Conservation (phyloP, 2,329 filamentous ascomycete genomes). For the Ilyonectria robusta region DNA sequence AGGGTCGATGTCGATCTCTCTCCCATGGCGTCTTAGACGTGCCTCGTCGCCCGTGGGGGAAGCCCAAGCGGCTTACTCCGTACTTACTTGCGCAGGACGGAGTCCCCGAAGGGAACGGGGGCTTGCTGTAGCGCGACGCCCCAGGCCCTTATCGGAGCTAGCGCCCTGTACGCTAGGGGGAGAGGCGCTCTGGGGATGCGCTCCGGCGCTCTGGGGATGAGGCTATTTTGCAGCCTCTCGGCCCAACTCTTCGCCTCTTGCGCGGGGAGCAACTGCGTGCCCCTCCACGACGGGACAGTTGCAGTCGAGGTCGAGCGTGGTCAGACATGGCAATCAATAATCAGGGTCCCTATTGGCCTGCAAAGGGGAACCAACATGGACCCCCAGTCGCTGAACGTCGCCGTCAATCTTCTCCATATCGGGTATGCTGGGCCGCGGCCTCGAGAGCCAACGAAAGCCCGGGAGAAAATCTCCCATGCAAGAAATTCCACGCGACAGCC, state of each 20-base stretch:
- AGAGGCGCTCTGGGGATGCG: conserved; percentile 5
- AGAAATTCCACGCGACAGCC: neutral
- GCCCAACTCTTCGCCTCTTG: neutral
- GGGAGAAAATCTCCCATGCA: no score
- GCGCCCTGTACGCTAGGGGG: neutral
- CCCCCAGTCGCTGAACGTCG: conserved; percentile 17
- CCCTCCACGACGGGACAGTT: neutral
- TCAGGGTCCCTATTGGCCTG: conserved; percentile 25
- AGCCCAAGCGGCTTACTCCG: neutral
- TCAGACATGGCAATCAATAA: conserved; percentile 15
- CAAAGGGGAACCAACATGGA: no score
- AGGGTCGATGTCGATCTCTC: conserved; percentile 1
- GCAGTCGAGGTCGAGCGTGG: conserved; percentile 17
- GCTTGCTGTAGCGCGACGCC: neutral
- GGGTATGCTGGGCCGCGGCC: conserved; percentile 13
- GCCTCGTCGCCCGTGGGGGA: conserved; percentile 6
- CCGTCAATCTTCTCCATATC: conserved; percentile 16
- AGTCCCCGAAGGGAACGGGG: conserved; percentile 12
- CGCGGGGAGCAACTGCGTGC: conserved; percentile 2
- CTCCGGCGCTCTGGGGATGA: conserved; percentile 10
- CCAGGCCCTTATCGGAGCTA: neutral
- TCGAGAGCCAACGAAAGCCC: no score
- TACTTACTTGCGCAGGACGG: neutral
- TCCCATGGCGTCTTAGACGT: neutral
- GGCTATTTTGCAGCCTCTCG: conserved; percentile 13